Percentiles rank a stretch among this genome's conserved stretches.
Conservation (phyloP, 805 yeast genomes). For the Isabelozyma gotoi region DNA sequence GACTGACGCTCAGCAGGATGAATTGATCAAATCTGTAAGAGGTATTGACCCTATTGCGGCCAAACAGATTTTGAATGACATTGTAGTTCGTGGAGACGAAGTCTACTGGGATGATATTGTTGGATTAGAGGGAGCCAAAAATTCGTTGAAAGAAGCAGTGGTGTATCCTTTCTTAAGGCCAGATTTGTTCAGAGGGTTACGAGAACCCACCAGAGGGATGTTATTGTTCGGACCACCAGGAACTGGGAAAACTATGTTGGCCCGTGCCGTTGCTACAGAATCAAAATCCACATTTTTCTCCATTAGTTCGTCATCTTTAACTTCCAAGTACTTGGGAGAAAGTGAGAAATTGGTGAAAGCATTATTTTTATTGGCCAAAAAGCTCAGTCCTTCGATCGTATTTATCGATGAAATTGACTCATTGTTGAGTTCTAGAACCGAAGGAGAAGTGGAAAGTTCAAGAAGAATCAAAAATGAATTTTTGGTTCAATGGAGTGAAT, state of each 20-base stretch:
- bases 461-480: slow-evolving; percentile 91
- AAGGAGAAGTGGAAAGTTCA: slow-evolving; percentile 83
- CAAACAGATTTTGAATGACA: slow-evolving; percentile 81
- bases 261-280: slow-evolving; percentile 95
- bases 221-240: slow-evolving; percentile 96
- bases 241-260: slow-evolving; percentile 98
- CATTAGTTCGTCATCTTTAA: slow-evolving; percentile 84
- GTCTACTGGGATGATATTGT: slow-evolving; percentile 96
- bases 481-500: slow-evolving; percentile 90
- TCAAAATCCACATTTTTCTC: slow-evolving; percentile 90
- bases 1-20: slow-evolving; percentile 30
- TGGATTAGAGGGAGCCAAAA: slow-evolving; percentile 86
- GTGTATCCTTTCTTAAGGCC: slow-evolving; percentile 95
- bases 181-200: slow-evolving; percentile 81
- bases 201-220: slow-evolving; percentile 98
- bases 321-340: slow-evolving; percentile 88
- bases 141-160: slow-evolving; percentile 87
- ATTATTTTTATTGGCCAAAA: slow-evolving; percentile 78
- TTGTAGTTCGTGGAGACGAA: slow-evolving; percentile 85
- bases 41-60: slow-evolving; percentile 84
- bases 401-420: slow-evolving; percentile 97
- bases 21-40: slow-evolving; percentile 43
- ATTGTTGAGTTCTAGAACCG: slow-evolving; percentile 71
- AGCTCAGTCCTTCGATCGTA: slow-evolving; percentile 87
- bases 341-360: slow-evolving; percentile 92